Evolutionary conservation across 1,284 basidiomycete species (phyloP).

Genomic region (Ceratorhiza oryzae-sativae): DNA sequence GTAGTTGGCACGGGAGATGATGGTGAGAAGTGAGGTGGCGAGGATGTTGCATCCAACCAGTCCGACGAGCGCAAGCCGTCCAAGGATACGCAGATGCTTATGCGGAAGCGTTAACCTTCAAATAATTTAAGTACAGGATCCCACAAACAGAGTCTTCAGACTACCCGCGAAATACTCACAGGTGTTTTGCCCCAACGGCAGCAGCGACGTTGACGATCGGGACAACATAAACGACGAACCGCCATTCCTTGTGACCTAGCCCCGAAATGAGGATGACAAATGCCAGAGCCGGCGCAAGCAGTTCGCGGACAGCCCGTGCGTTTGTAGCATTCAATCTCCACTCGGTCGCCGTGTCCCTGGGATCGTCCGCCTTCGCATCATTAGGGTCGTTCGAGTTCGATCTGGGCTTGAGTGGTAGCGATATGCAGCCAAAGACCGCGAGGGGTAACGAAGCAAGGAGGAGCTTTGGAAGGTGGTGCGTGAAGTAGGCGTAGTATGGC

Average conservation of each 20-base stretch:
- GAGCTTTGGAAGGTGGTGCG: conserved; percentile 77
- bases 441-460: conserved; percentile 74
- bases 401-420: not conserved
- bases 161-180: conserved; percentile 59
- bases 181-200: conserved; percentile 65
- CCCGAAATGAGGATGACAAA: conserved; percentile 75
- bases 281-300: conserved; percentile 61
- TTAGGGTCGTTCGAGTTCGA: not conserved
- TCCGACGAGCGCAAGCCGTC: conserved; percentile 53
- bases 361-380: not conserved
- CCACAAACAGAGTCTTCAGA: not conserved
- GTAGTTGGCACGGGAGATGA: conserved; percentile 80
- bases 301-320: conserved; percentile 54
- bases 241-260: conserved; percentile 93
- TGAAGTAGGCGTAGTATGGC: conserved; percentile 76
- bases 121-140: not conserved
- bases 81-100: conserved; percentile 37
- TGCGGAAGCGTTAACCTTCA: conserved; percentile 13
- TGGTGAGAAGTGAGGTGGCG: conserved; percentile 61
- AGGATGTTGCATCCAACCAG: conserved; percentile 62
- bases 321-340: conserved; percentile 47
- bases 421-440: conserved; percentile 55
- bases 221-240: conserved; percentile 89
- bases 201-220: conserved; percentile 84
- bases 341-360: not conserved